Percentiles rank a stretch among this genome's conserved stretches.
Evolutionary conservation across 176 grass and related monocot species (phyloP).

Genomic region (Tuctoria greenei): DNA sequence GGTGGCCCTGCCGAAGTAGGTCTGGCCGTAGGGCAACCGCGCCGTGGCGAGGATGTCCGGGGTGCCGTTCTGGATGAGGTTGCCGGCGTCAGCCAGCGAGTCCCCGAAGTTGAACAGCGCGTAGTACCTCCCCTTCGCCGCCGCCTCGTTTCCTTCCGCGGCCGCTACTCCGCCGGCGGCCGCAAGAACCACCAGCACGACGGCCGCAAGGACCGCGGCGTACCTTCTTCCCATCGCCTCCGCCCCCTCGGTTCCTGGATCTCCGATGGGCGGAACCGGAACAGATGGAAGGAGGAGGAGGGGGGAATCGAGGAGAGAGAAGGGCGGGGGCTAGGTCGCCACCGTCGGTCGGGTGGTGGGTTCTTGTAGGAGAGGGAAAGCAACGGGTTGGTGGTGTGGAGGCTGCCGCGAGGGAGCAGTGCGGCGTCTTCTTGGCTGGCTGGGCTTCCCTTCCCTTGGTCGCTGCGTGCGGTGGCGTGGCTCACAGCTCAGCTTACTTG

Average conservation of each 20-base stretch:
- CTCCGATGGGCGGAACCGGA: not conserved
- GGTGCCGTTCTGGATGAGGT: constrained; percentile 61
- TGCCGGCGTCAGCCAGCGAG: constrained; percentile 77
- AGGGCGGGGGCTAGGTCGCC: constrained; percentile 20
- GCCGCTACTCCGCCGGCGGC: not conserved
- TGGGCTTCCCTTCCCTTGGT: not conserved
- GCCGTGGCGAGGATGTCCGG: constrained; percentile 59
- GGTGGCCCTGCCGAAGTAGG: constrained; percentile 63
- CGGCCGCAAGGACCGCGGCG: not conserved
- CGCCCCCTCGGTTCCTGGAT: not conserved
- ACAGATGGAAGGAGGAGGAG: not conserved
- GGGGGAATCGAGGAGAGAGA: not conserved
- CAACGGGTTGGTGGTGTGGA: constrained; percentile 11
- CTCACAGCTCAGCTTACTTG: not conserved
- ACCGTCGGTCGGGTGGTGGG: constrained; percentile 13
- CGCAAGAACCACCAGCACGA: constrained; percentile 11
- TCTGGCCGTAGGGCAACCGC: constrained; percentile 69
- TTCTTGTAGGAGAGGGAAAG: constrained; percentile 39
- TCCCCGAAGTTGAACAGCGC: constrained; percentile 91
- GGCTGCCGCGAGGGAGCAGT: not conserved
- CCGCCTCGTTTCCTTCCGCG: not conserved
- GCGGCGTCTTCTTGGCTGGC: constrained; percentile 21
- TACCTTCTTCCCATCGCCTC: not conserved
- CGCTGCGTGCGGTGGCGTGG: constrained; percentile 31
- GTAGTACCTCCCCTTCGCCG: constrained; percentile 50